Base-by-base conservation (phyloP, 2,329 filamentous ascomycete genomes). In the Geosmithia flava region DNA sequence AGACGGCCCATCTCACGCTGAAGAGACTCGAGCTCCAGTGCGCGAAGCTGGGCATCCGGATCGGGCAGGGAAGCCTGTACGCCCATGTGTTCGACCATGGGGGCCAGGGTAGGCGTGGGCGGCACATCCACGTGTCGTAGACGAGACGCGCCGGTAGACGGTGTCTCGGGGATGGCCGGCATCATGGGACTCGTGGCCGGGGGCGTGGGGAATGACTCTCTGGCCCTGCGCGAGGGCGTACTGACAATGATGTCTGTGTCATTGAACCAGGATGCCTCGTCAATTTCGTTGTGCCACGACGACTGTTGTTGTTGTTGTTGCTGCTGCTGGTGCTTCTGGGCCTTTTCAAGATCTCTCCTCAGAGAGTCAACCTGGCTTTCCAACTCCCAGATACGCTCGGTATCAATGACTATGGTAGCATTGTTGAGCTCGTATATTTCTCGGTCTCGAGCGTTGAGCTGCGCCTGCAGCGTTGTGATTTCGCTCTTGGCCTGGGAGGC, bases 391-490 rank as follows among this genome's bases (percentile, higher is more conserved):
- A 70, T 63, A 11, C 68, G 61, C 23, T 67, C 66, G 7, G 69
- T 71, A 55, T 78, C 74, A 27, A 75, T 59, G 23, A 69, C 55
- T 3, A 72, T 60, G 2, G 75, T 77, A 23, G 70, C 68, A 47
- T 76, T 70, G 20, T 71, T 69, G 33, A 78, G 58, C 42, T 72
- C 65, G 43, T 71, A 70, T 20, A 80, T 78, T 53, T 78, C 74
- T 0, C 65, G 64, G 49, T 80, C 75, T 42, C 70, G 71, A 2
- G 63, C 64, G 6, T 66, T 68, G 7, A 83, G 57, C 46, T 78
- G 69, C 0, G 59, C 57, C 41, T 61, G 69, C 10, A 83, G 67
- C 8, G 63, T 62, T 7, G 68, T 63, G 2, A 82, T 61, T 56
- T 82, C 74, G 0, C 61, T 63, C 42, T 63, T 64, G 10, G 68